Evolutionary conservation across 768 basidiomycete species (phyloP).

Genomic region (Podaxis mareebaensis): DNA sequence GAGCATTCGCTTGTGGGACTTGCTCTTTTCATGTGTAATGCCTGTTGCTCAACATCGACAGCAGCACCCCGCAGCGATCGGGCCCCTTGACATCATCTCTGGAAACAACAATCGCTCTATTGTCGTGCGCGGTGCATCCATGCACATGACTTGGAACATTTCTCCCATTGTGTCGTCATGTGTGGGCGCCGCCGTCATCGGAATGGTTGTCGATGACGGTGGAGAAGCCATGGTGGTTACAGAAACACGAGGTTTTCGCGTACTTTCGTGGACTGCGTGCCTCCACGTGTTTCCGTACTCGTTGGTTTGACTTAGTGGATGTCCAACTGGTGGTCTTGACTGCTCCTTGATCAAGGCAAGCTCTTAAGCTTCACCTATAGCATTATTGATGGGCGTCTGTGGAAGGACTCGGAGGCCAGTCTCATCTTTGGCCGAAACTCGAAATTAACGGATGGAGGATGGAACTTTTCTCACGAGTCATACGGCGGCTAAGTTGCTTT

Average conservation of each 20-base stretch:
- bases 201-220: background rate
- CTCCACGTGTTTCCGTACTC: conserved; percentile 7
- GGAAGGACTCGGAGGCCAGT: background rate
- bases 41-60: background rate
- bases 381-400: background rate
- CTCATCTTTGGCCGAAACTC: background rate
- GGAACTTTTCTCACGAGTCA: background rate
- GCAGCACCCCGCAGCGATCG: conserved; percentile 7
- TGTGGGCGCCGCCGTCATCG: background rate
- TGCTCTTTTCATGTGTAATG: background rate
- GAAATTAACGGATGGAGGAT: background rate
- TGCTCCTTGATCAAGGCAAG: background rate
- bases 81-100: background rate
- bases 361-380: background rate
- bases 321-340: background rate
- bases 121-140: background rate
- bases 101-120: background rate
- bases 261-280: background rate
- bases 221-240: conserved; percentile 5
- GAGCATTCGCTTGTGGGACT: background rate
- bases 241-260: conserved; percentile 9
- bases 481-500: background rate
- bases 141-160: background rate
- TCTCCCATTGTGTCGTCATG: background rate
- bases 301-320: background rate